phyloP scores from a whole-genome alignment of 345 rosid genomes.

The Arabidopsis suecica region DNA sequence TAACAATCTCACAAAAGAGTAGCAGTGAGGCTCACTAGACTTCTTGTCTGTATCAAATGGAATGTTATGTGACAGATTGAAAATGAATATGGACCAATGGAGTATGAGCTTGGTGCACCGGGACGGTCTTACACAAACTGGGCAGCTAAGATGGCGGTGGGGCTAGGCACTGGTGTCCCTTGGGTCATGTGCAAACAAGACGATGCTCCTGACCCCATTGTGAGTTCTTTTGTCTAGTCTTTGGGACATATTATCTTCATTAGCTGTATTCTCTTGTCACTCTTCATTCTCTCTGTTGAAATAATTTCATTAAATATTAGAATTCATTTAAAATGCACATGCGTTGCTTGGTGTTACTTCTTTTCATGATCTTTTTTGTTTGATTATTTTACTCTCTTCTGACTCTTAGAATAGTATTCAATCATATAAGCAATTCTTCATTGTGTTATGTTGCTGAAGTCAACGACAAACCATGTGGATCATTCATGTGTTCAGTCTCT shows the following conservation, averaged over 20 bases:
- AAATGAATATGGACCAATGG: conserved; percentile 98
- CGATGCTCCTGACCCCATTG: conserved; percentile 97
- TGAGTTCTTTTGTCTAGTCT: conserved; percentile 53
- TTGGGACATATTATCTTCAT: conserved; percentile 46
- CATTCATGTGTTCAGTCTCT: conserved; percentile 12
- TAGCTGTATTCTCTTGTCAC: conserved; percentile 34
- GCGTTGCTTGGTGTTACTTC: conserved; percentile 36
- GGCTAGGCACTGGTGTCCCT: conserved; percentile 95
- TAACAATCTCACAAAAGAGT: conserved; percentile 7
- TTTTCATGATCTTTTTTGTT: conserved; percentile 20
- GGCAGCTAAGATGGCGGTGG: conserved; percentile 99
- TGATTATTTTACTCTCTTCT: conserved; percentile 16
- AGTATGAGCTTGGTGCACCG: conserved; percentile 73
- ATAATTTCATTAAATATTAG: conserved; percentile 32
- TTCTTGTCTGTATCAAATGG: conserved; percentile 16
- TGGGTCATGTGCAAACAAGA: conserved; percentile 99
- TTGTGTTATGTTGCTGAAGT: conserved; percentile 20
- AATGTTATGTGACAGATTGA: conserved; percentile 66
- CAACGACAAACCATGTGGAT: conserved; percentile 35
- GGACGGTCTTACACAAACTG: conserved; percentile 76
- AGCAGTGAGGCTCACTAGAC: conserved; percentile 26
- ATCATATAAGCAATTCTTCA: conserved; percentile 30
- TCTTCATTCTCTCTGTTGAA: conserved; percentile 31
- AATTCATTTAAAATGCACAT: conserved; percentile 34
- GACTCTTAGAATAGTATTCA: conserved; percentile 25